These are phyloP conservation scores for Suillus clintonianus DNA, from an alignment of 768 basidiomycete genomes.

Conservation along the genomic window DNA sequence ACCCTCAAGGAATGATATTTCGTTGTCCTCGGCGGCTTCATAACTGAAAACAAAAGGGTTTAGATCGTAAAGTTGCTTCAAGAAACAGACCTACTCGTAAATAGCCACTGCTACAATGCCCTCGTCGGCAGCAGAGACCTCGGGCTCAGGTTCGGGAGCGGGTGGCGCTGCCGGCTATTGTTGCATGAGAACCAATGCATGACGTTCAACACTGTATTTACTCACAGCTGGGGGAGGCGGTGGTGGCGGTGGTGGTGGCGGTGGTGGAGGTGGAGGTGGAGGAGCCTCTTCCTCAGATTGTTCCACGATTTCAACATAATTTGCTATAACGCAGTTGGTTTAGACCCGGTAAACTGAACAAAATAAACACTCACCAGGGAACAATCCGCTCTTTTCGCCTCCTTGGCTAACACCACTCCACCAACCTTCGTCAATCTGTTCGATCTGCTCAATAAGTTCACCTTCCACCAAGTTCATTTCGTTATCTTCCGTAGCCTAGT, in stretches of 20 bases:
- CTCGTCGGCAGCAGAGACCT: conserved; percentile 48
- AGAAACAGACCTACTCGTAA: conserved; percentile 59
- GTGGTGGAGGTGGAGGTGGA: conserved; percentile 60
- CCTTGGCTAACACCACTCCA: conserved; percentile 77
- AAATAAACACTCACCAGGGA: conserved; percentile 62
- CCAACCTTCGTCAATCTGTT: conserved; percentile 89
- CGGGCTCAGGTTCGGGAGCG: conserved; percentile 49
- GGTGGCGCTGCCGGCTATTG: conserved; percentile 32
- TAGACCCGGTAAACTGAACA: not conserved
- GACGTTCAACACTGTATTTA: conserved; percentile 26
- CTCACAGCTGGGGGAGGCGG: conserved; percentile 43
- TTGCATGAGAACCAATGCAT: not conserved
- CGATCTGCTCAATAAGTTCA: conserved; percentile 78
- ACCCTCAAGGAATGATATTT: conserved; percentile 82
- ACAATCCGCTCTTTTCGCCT: conserved; percentile 73
- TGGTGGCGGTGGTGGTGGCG: conserved; percentile 53
- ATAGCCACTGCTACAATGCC: conserved; percentile 65
- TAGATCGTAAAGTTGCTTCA: not conserved
- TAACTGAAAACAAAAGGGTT: conserved; percentile 54
- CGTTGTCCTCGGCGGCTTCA: conserved; percentile 90
- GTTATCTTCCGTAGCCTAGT: conserved; percentile 79
- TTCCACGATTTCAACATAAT: conserved; percentile 83
- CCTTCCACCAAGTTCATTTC: conserved; percentile 82
- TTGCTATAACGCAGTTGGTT: conserved; percentile 49
- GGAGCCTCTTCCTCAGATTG: conserved; percentile 45